Conservation (phyloP, 176 grass and related monocot species). For the Eragrostis curvula region DNA sequence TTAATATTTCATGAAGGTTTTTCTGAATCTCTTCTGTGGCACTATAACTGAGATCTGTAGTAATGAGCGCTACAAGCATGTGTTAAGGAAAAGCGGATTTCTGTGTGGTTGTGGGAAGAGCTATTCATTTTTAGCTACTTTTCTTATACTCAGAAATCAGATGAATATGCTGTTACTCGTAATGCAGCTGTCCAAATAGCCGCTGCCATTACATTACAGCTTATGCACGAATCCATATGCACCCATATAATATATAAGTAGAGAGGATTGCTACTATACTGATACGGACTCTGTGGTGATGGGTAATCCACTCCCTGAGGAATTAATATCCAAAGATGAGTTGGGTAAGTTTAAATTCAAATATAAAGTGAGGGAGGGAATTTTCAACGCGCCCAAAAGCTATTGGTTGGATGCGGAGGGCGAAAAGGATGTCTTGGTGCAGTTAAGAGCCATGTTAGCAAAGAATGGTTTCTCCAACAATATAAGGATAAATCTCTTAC, state of each 20-base stretch:
- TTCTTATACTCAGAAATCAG: conserved; percentile 13
- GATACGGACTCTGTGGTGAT: too few species aligned
- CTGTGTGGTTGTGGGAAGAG: conserved; percentile 6
- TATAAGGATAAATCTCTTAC: background rate
- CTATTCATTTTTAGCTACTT: conserved; percentile 11
- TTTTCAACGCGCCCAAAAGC: too few species aligned
- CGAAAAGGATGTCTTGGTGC: background rate
- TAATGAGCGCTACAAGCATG: conserved; percentile 16
- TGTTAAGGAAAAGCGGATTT: background rate
- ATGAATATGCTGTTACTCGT: conserved; percentile 9
- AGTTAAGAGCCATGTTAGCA: background rate
- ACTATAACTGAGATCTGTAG: conserved; percentile 13
- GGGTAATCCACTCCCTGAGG: too few species aligned
- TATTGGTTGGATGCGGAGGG: background rate
- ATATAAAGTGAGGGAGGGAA: too few species aligned
- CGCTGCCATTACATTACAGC: too few species aligned
- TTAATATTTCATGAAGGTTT: too few species aligned
- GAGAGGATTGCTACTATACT: too few species aligned
- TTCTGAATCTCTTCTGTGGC: background rate
- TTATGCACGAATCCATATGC: too few species aligned
- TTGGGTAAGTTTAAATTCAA: too few species aligned
- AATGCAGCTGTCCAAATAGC: conserved; percentile 8
- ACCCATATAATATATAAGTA: too few species aligned
- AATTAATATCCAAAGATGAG: too few species aligned
- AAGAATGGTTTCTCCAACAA: background rate